Evolutionary conservation across 2,329 filamentous ascomycete genomes (phyloP).

Genomic region (Graphiopsis chlorocephala): DNA sequence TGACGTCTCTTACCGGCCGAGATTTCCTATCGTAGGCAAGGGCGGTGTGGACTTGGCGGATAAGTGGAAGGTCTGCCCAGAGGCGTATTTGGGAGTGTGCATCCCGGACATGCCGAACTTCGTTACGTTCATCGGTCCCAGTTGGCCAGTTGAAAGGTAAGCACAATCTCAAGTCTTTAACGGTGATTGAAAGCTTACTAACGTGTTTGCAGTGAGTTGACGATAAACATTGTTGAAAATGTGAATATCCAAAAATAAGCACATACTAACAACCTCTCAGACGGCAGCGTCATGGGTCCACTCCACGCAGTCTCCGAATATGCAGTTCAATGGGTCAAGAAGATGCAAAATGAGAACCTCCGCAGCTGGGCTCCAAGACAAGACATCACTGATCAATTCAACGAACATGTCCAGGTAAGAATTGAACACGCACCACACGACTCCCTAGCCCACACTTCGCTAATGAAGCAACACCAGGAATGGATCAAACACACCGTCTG

Average conservation of each 20-base stretch:
- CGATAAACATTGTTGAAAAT: neutral
- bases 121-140: conserved; percentile 42
- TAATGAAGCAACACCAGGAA: conserved; percentile 32
- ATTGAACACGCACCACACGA: neutral
- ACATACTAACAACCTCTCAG: neutral
- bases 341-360: conserved; percentile 48
- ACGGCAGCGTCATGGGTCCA: conserved; percentile 39
- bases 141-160: conserved; percentile 26
- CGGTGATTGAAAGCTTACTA: neutral
- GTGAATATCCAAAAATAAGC: neutral
- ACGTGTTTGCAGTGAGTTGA: neutral
- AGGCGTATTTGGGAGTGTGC: conserved; percentile 43
- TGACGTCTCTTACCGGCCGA: conserved; percentile 43
- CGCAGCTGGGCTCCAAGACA: conserved; percentile 41
- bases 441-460: neutral
- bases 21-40: conserved; percentile 44
- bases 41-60: conserved; percentile 40
- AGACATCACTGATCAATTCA: conserved; percentile 43
- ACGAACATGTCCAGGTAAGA: conserved; percentile 38
- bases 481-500: conserved; percentile 52
- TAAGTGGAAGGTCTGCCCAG: conserved; percentile 40
- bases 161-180: neutral
- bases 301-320: conserved; percentile 41
- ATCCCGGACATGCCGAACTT: conserved; percentile 46
- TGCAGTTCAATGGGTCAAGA: conserved; percentile 42